Evolutionary conservation across 495 filamentous ascomycete genomes (phyloP).

Genomic region (Neurospora tetrasperma): DNA sequence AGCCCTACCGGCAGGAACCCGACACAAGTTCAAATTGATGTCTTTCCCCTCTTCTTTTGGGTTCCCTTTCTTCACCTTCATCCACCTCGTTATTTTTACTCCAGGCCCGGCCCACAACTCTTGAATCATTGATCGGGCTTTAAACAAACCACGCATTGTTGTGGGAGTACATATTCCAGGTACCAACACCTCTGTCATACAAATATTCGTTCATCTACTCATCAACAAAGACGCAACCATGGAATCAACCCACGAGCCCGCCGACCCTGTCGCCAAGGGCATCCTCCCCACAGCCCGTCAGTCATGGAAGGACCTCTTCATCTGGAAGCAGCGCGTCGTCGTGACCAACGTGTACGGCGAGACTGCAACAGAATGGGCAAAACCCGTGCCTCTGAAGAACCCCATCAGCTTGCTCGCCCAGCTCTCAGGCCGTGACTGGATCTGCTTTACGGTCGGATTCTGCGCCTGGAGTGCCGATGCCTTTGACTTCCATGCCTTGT

Average conservation of each 20-base stretch:
- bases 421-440: conserved; percentile 46
- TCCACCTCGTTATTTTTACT: not conserved
- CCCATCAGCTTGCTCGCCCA: conserved; percentile 50
- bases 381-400: conserved; percentile 47
- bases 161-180: not conserved
- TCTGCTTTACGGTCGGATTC: conserved; percentile 56
- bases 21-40: not conserved
- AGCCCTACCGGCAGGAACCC: not conserved
- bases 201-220: not conserved
- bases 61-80: not conserved
- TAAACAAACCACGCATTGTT: not conserved
- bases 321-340: conserved; percentile 55
- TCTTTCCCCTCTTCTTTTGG: not conserved
- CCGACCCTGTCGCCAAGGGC: conserved; percentile 50
- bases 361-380: conserved; percentile 47
- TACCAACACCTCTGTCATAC: not conserved
- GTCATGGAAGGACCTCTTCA: conserved; percentile 51
- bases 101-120: not conserved
- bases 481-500: conserved; percentile 69
- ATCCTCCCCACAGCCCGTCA: conserved; percentile 49
- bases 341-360: conserved; percentile 50
- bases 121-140: not conserved
- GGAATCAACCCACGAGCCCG: conserved; percentile 33
- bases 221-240: not conserved
- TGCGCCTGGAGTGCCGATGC: conserved; percentile 59